Percentiles rank a stretch among this genome's conserved stretches.
These are phyloP conservation scores for Crithidia sp. DNA, from an alignment of 208 protist genomes.

Conservation along the genomic window DNA sequence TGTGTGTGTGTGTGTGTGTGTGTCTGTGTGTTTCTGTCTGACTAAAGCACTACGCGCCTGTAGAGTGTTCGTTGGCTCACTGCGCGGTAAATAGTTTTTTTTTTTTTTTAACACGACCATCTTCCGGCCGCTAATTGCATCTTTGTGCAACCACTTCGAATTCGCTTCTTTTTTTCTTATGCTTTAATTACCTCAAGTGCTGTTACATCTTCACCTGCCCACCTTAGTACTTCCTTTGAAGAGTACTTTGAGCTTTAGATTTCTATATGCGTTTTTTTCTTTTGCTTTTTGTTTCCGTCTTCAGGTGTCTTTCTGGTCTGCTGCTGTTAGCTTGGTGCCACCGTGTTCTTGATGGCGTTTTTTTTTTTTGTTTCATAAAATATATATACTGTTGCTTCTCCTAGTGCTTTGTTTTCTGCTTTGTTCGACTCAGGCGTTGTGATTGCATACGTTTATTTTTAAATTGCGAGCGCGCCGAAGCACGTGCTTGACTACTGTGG, in stretches of 20 bases:
- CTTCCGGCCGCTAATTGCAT: too few species aligned
- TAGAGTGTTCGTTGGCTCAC: too few species aligned
- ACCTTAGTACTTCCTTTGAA: not conserved
- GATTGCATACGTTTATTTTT: too few species aligned
- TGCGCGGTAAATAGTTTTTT: too few species aligned
- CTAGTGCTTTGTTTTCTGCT: too few species aligned
- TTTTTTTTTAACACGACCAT: too few species aligned
- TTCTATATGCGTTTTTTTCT: not conserved
- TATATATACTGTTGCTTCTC: too few species aligned
- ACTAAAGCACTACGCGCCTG: too few species aligned
- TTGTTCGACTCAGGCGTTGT: too few species aligned
- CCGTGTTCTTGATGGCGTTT: not conserved
- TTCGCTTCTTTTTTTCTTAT: not conserved
- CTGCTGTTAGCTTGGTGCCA: not conserved
- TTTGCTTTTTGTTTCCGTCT: not conserved
- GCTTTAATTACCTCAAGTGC: not conserved
- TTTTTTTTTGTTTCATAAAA: not conserved
- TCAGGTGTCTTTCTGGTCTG: not conserved
- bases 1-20: not conserved
- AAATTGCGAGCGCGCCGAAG: too few species aligned
- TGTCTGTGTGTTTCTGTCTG: not conserved
- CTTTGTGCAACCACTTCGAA: too few species aligned
- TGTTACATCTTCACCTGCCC: not conserved
- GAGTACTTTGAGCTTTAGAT: not conserved
- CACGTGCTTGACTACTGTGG: too few species aligned